Evolutionary conservation across 768 basidiomycete species (phyloP).

Genomic region (Coprinopsis sp.): DNA sequence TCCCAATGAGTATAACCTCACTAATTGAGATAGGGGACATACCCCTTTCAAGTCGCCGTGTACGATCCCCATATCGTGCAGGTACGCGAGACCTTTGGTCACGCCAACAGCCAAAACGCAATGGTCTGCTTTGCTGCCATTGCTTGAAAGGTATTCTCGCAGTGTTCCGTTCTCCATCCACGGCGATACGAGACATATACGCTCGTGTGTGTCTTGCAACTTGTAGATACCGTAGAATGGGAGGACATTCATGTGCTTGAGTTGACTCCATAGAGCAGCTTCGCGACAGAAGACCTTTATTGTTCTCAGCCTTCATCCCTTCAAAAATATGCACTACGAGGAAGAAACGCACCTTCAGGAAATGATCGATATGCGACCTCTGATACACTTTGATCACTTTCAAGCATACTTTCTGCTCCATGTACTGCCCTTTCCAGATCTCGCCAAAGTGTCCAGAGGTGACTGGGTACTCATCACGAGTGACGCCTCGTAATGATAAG

Average conservation of each 20-base stretch:
- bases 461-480: conserved; percentile 7
- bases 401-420: conserved; percentile 18
- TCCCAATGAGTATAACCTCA: not conserved
- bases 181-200: conserved; percentile 12
- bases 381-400: conserved; percentile 24
- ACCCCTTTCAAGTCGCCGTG: conserved; percentile 22
- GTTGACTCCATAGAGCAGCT: conserved; percentile 14
- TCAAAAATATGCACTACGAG: not conserved
- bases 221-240: conserved; percentile 15
- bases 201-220: conserved; percentile 1
- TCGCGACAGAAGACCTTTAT: conserved; percentile 11
- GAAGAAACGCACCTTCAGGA: conserved; percentile 20
- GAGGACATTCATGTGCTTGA: conserved; percentile 10
- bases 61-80: conserved; percentile 14
- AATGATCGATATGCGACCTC: conserved; percentile 13
- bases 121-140: not conserved
- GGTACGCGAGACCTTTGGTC: conserved; percentile 13
- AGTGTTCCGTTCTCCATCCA: conserved; percentile 16
- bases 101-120: conserved; percentile 9
- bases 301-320: not conserved
- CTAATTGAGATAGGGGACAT: not conserved
- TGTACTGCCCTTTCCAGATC: conserved; percentile 20
- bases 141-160: conserved; percentile 2
- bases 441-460: conserved; percentile 25
- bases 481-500: conserved; percentile 17